Percentiles rank a stretch among this genome's conserved stretches.
These are phyloP conservation scores for Hypoxylon fuscum DNA, from an alignment of 495 filamentous ascomycete genomes.

Conservation along the genomic window DNA sequence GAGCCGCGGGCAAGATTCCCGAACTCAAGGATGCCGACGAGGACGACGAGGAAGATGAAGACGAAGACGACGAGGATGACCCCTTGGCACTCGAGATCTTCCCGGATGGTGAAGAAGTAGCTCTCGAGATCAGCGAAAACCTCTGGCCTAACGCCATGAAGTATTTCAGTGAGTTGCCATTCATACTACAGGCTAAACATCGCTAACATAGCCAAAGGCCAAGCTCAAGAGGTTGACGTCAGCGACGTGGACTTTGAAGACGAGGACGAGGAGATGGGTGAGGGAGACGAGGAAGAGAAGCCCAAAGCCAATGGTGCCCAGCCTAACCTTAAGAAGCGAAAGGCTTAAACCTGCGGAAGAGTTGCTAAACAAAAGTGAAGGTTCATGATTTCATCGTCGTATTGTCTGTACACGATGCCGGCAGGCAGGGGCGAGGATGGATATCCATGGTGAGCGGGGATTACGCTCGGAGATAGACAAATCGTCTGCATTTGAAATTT, in stretches of 20 bases:
- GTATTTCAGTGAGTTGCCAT: constrained; percentile 78
- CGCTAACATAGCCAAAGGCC: constrained; percentile 52
- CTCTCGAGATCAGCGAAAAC: constrained; percentile 82
- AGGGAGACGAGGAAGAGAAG: constrained; percentile 45
- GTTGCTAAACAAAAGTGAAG: constrained; percentile 13
- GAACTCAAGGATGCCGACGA: constrained; percentile 60
- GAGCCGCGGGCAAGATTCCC: constrained; percentile 64
- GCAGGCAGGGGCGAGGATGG: not conserved
- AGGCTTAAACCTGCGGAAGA: constrained; percentile 19
- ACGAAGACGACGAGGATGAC: constrained; percentile 59
- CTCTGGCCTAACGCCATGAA: constrained; percentile 87
- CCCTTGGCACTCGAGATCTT: constrained; percentile 76
- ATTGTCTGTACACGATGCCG: constrained; percentile 10
- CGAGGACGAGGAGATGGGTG: constrained; percentile 44
- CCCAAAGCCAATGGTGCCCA: constrained; percentile 56
- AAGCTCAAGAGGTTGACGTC: constrained; percentile 69
- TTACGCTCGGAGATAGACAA: constrained; percentile 2
- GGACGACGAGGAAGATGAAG: constrained; percentile 63
- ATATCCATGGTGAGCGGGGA: constrained; percentile 3
- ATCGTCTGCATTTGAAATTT: constrained; percentile 8
- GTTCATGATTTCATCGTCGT: constrained; percentile 15
- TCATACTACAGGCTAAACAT: not conserved
- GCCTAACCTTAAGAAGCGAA: constrained; percentile 38
- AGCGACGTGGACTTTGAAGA: constrained; percentile 70
- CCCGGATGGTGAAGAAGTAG: constrained; percentile 80